These are phyloP conservation scores for Pyricularia grisea DNA, from an alignment of 2,329 filamentous ascomycete species.

Conservation along the genomic window DNA sequence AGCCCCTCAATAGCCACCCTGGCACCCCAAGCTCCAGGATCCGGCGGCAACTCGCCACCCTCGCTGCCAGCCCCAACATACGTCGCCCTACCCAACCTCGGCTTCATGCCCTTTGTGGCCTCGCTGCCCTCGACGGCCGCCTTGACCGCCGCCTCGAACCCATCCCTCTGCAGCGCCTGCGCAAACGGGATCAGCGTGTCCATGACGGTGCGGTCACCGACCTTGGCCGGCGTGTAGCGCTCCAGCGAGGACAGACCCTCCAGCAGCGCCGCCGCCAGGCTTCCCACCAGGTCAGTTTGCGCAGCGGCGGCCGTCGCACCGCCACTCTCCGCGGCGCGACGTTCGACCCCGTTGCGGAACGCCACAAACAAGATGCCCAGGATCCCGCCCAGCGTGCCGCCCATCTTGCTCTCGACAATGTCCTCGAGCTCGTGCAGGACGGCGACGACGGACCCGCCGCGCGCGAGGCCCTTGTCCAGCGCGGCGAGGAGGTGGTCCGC, in stretches of 20 bases:
- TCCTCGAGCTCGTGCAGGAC: slow-evolving; percentile 27
- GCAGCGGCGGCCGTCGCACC: slow-evolving; percentile 12
- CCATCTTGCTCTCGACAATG: slow-evolving; percentile 48
- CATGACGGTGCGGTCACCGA: slow-evolving; percentile 48
- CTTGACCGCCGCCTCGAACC: slow-evolving; percentile 45
- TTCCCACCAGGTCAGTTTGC: not conserved
- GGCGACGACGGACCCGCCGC: slow-evolving; percentile 33
- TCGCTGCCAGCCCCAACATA: slow-evolving; percentile 49
- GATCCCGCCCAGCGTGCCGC: slow-evolving; percentile 40
- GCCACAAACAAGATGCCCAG: slow-evolving; percentile 37
- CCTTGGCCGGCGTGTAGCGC: slow-evolving; percentile 44
- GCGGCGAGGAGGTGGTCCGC: slow-evolving; percentile 38
- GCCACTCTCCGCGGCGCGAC: slow-evolving; percentile 17
- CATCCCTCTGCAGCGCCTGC: slow-evolving; percentile 29
- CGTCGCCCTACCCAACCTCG: slow-evolving; percentile 56
- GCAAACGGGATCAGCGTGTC: slow-evolving; percentile 44
- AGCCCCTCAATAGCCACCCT: slow-evolving; percentile 43
- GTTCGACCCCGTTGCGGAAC: slow-evolving; percentile 27
- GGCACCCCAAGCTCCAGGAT: slow-evolving; percentile 63
- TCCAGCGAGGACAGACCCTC: slow-evolving; percentile 35
- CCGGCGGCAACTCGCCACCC: slow-evolving; percentile 46
- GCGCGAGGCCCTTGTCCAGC: slow-evolving; percentile 14
- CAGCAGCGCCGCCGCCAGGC: slow-evolving; percentile 34
- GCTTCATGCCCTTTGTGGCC: slow-evolving; percentile 54
- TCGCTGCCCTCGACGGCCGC: slow-evolving; percentile 52